Evolutionary conservation across 2,329 filamentous ascomycete species (phyloP).

Genomic region (Paraphaeosphaeria sporulosa): DNA sequence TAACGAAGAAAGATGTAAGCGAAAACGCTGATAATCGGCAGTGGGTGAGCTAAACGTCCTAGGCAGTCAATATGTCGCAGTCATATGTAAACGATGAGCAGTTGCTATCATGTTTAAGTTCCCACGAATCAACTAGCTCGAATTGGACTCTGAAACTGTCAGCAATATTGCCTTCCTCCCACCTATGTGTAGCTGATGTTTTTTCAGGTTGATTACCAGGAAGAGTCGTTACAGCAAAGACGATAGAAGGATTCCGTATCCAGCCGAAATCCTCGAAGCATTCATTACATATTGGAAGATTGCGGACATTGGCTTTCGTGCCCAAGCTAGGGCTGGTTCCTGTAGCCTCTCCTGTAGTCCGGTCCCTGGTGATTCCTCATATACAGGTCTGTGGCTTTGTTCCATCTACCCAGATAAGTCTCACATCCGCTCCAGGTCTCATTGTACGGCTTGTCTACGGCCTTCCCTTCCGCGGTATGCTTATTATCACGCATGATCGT

Average conservation of each 20-base stretch:
- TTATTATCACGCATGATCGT: constrained; percentile 1
- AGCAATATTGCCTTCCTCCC: neutral
- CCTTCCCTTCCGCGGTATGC: constrained; percentile 2
- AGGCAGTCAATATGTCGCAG: neutral
- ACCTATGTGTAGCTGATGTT: neutral
- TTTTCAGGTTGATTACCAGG: neutral
- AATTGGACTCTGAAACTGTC: constrained; percentile 4
- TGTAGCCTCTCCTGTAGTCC: neutral
- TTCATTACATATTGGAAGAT: constrained; percentile 3
- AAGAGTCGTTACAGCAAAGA: neutral
- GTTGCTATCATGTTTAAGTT: neutral
- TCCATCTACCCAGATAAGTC: neutral
- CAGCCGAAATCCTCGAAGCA: neutral
- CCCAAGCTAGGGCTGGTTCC: constrained; percentile 1
- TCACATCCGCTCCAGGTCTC: neutral
- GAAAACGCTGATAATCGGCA: neutral
- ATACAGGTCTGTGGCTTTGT: neutral
- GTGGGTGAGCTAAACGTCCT: neutral
- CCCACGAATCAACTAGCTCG: neutral
- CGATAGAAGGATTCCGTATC: neutral
- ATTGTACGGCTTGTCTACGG: constrained; percentile 3
- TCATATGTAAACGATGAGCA: neutral
- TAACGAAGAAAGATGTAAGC: neutral
- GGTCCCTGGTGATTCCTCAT: neutral
- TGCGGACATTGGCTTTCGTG: neutral